These are phyloP conservation scores for Aspergillus nanangensis DNA, from an alignment of 495 filamentous ascomycete genomes.

Conservation along the genomic window DNA sequence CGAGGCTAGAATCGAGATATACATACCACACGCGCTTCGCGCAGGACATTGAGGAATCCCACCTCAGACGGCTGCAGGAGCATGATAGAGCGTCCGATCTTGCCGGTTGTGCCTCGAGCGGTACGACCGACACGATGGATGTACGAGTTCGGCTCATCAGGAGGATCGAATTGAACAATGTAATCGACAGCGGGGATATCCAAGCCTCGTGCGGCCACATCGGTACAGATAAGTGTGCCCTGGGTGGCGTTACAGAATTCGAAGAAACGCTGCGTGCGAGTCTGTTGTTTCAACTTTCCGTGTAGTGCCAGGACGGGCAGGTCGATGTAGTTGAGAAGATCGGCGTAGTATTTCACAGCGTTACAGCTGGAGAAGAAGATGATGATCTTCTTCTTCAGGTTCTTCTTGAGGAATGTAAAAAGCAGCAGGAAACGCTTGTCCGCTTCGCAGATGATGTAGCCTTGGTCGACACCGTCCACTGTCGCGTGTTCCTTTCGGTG, in stretches of 20 bases:
- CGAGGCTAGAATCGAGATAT: neutral
- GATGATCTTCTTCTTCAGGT: conserved; percentile 91
- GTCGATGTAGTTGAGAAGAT: conserved; percentile 95
- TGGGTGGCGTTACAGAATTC: conserved; percentile 93
- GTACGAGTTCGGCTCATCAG: conserved; percentile 87
- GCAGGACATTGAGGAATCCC: conserved; percentile 87
- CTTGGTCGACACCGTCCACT: conserved; percentile 89
- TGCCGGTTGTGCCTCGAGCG: conserved; percentile 77
- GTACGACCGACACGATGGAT: conserved; percentile 97
- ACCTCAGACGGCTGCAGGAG: conserved; percentile 92
- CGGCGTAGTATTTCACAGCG: conserved; percentile 90
- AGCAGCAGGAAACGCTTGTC: conserved; percentile 92
- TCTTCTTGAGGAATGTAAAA: conserved; percentile 93
- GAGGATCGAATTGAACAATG: conserved; percentile 94
- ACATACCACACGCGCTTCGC: conserved; percentile 69
- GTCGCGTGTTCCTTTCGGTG: conserved; percentile 74
- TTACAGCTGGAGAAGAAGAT: conserved; percentile 95
- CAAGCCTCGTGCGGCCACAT: conserved; percentile 89
- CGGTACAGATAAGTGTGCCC: conserved; percentile 90
- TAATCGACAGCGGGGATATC: conserved; percentile 94
- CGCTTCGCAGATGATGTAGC: conserved; percentile 87
- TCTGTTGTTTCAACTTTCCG: conserved; percentile 96
- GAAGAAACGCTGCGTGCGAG: conserved; percentile 96
- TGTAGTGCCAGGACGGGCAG: conserved; percentile 73
- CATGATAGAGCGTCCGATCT: conserved; percentile 71